A percentile compares a stretch with the other conserved stretches of the same genome.
Evolutionary conservation across 2,329 filamentous ascomycete genomes (phyloP).

Genomic region (Fusarium piperis): DNA sequence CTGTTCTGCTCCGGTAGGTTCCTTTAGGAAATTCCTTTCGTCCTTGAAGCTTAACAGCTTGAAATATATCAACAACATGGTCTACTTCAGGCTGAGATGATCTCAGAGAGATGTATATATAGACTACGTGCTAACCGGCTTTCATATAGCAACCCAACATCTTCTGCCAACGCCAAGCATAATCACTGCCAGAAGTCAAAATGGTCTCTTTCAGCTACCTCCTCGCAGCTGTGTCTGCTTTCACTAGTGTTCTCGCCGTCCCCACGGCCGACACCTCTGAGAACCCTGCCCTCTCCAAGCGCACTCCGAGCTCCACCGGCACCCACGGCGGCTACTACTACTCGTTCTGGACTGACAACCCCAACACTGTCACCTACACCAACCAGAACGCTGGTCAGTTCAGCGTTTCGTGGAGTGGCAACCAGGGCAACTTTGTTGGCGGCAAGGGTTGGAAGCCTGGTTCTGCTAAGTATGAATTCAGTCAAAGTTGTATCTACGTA

Average conservation of each 20-base stretch:
- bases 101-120: slow-evolving; percentile 14
- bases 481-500: background rate
- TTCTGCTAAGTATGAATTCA: slow-evolving; percentile 43
- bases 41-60: background rate
- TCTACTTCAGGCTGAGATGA: background rate
- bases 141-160: background rate
- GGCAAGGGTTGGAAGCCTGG: slow-evolving; percentile 42
- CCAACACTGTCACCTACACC: slow-evolving; percentile 54
- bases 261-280: slow-evolving; percentile 23
- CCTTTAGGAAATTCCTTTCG: background rate
- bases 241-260: slow-evolving; percentile 30
- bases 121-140: background rate
- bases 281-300: slow-evolving; percentile 41
- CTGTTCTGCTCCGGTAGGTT: slow-evolving; percentile 2
- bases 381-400: slow-evolving; percentile 57
- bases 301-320: slow-evolving; percentile 50
- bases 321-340: slow-evolving; percentile 55
- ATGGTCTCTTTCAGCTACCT: slow-evolving; percentile 40
- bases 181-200: background rate
- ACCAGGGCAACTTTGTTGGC: slow-evolving; percentile 38
- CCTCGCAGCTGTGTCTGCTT: slow-evolving; percentile 28
- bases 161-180: background rate
- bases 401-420: slow-evolving; percentile 54
- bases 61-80: background rate
- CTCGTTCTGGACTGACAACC: slow-evolving; percentile 60